Base-by-base conservation (phyloP, 208 protist species). In the Acanthamoeba sp. region DNA sequence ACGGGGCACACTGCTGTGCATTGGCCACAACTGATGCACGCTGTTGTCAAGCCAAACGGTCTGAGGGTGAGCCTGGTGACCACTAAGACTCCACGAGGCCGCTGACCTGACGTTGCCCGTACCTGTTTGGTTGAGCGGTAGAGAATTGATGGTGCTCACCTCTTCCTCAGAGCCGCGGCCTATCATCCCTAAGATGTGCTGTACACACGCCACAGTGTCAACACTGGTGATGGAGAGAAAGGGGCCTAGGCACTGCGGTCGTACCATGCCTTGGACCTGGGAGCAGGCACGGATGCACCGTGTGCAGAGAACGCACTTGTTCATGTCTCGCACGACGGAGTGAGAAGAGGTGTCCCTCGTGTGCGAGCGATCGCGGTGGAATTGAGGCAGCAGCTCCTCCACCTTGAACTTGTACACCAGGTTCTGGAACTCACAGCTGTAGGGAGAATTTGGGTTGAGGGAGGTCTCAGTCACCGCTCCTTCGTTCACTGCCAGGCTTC, bases 11-110 rank as follows among this genome's bases (percentile, higher is more conserved):
- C 62, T 1, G 64, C 34, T n/a, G 96, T 90, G 94, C 97, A 97
- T 32, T 97, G 95, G 32, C 97, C 97, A 69, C 97, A 97, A 27
- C 84, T 94, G 78, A 97, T 96, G 80, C 97, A 97, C n/a, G 12
- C 93, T 42, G 62, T n/a, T n/a, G n/a, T n/a, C n/a, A n/a, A n/a
- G n/a, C n/a, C n/a, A n/a, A n/a, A n/a, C n/a, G n/a, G n/a, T n/a
- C n/a, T n/a, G n/a, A n/a, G n/a, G n/a, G n/a, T n/a, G n/a, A n/a
- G n/a, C n/a, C n/a, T n/a, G n/a, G n/a, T n/a, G n/a, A n/a, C n/a
- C n/a, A n/a, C n/a, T n/a, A n/a, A n/a, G n/a, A n/a, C n/a, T n/a
- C n/a, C 42, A 95, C 34, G 24, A 78, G 50, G 20, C 24, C 29
- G 18, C 16, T 32, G n/a, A 78, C 4, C 2, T 40, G 16, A 18